Base-by-base conservation (phyloP, 2,329 filamentous ascomycete species). In the Pseudogymnoascus sp. region DNA sequence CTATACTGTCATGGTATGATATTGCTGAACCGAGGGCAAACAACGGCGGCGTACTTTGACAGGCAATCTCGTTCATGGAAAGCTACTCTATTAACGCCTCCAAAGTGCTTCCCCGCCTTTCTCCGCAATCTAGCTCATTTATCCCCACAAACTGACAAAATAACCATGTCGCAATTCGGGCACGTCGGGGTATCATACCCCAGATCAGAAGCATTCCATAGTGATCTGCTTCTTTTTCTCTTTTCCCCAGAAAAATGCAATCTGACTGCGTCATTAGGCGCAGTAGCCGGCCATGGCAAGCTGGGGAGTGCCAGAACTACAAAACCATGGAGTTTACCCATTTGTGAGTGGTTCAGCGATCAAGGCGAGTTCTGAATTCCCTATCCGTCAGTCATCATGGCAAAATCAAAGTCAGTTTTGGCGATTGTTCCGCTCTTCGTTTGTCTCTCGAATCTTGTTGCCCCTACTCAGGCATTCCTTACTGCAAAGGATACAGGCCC, bases 401-500 rank as follows among this genome's bases (percentile, higher is more conserved):
- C 43, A 53, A 28, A 16, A 53, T 53, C 43, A 53, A 53, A 53
- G 43, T 53, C 43, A 53, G 43, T 53, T 53, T 53, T 53, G 43
- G 23, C 43, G 23, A 53, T 53, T 53, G 43, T 53, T n/a, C 43
- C 43, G 14, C 38, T 38, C 21, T 31, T 64, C 3, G 49, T 23
- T 23, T 21, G 43, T 16, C 21, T 63, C 34, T 60, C 38, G 11
- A 37, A 34, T 34, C 56, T 64, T 14, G n/a, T 62, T 36, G 18
- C 36, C 14, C 8, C 21, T 16, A 34, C 25, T 5, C 9, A 61
- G 38, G 62, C 62, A n/a, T 18, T 65, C 34, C 66, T 70, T 60
- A 67, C 69, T 37, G 71, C 73, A 18, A 72, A 68, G 0, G 72
- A 77, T 64, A 70, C 69, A 5, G 60, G 63, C 5, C 68, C 66